Conservation (phyloP, 257 asterid species). For the Solanum clarkiae region DNA sequence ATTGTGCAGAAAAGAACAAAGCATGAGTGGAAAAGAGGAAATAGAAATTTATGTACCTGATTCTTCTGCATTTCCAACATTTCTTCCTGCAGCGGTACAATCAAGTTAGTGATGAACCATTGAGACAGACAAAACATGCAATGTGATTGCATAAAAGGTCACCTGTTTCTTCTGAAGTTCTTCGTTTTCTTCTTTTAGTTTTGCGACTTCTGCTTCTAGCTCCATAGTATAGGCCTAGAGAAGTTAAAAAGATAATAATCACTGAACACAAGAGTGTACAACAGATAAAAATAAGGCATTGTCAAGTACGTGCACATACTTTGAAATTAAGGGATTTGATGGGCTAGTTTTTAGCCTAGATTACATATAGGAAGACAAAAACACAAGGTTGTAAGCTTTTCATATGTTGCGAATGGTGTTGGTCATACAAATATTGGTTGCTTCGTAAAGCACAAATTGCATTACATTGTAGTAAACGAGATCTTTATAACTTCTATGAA, state of each 20-base stretch:
- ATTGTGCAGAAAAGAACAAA: neutral
- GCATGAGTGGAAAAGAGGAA: neutral
- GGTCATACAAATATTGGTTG: neutral
- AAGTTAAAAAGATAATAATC: neutral
- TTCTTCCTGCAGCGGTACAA: slow-evolving; percentile 19
- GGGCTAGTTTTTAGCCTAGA: neutral
- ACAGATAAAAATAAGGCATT: neutral
- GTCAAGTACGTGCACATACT: neutral
- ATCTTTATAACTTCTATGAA: neutral
- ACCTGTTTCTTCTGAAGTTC: slow-evolving; percentile 70
- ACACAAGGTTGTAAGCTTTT: neutral
- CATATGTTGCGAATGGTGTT: neutral
- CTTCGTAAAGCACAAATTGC: neutral
- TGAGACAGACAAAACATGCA: neutral
- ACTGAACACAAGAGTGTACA: neutral
- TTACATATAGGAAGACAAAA: neutral
- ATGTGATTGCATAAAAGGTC: neutral
- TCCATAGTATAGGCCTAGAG: slow-evolving; percentile 72
- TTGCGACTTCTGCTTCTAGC: slow-evolving; percentile 86
- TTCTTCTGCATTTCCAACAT: slow-evolving; percentile 36
- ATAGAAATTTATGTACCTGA: slow-evolving; percentile 18
- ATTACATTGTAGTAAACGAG: neutral
- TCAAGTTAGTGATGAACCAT: neutral
- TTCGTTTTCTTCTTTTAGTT: slow-evolving; percentile 79
- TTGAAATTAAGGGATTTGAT: neutral